phyloP scores from a whole-genome alignment of 2,329 filamentous ascomycete species.

The Penicillium sp. region DNA sequence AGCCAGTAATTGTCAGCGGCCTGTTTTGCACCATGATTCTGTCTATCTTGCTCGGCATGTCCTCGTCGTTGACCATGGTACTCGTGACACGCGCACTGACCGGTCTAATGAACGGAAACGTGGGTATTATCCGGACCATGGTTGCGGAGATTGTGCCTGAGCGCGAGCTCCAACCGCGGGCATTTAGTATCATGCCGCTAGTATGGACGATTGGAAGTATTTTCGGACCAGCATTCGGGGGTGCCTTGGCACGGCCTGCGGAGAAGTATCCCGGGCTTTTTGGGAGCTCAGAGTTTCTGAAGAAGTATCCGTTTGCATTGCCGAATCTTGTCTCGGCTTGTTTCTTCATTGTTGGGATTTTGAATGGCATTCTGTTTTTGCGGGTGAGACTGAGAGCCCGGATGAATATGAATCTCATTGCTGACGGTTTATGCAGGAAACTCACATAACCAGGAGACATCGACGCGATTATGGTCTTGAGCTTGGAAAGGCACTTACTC shows the following conservation, averaged over 20 bases:
- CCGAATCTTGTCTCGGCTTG: slow-evolving; percentile 77
- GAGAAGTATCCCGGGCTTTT: slow-evolving; percentile 72
- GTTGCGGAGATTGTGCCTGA: slow-evolving; percentile 91
- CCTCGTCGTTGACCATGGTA: slow-evolving; percentile 75
- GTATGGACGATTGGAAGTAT: slow-evolving; percentile 86
- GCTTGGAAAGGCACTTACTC: slow-evolving; percentile 66
- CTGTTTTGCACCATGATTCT: slow-evolving; percentile 77
- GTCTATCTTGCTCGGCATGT: slow-evolving; percentile 81
- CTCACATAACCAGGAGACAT: slow-evolving; percentile 69
- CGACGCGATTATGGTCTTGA: slow-evolving; percentile 72
- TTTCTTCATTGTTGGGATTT: slow-evolving; percentile 76
- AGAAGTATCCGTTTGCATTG: slow-evolving; percentile 75
- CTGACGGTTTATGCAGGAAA: slow-evolving; percentile 60
- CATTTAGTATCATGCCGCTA: slow-evolving; percentile 91
- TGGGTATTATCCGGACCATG: slow-evolving; percentile 89
- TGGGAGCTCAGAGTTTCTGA: slow-evolving; percentile 65
- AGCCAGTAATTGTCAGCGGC: slow-evolving; percentile 74
- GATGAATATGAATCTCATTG: background rate
- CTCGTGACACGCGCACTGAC: slow-evolving; percentile 74
- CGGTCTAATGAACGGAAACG: slow-evolving; percentile 84
- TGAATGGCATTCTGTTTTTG: slow-evolving; percentile 75
- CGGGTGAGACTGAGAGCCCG: slow-evolving; percentile 48
- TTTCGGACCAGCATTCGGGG: slow-evolving; percentile 84
- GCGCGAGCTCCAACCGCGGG: slow-evolving; percentile 79
- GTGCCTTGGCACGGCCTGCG: slow-evolving; percentile 78